phyloP scores from a whole-genome alignment of 2,329 filamentous ascomycete species.

The Fusarium pseudonygamai region DNA sequence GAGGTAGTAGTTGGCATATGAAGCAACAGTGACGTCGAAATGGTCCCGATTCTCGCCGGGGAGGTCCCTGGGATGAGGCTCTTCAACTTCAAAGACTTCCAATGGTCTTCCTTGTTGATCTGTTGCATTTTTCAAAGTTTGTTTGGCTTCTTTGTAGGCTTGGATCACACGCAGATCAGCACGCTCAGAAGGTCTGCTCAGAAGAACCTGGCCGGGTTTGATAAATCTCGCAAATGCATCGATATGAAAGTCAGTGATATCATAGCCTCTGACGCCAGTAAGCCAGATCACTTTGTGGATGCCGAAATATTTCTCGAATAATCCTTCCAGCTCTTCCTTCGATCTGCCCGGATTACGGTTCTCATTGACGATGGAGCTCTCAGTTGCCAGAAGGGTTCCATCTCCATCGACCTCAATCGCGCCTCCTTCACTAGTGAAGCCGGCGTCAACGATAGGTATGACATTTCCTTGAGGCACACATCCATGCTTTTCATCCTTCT shows the following conservation, averaged over 20 bases:
- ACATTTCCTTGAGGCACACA: neutral
- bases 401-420: slow-evolving; percentile 44
- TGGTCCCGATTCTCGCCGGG: neutral
- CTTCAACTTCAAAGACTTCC: slow-evolving; percentile 37
- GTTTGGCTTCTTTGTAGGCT: slow-evolving; percentile 39
- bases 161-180: slow-evolving; percentile 1
- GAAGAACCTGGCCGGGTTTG: slow-evolving; percentile 33
- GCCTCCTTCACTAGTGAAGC: slow-evolving; percentile 37
- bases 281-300: slow-evolving; percentile 44
- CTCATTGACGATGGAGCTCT: slow-evolving; percentile 44
- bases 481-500: neutral
- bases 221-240: slow-evolving; percentile 44
- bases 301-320: slow-evolving; percentile 35
- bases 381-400: slow-evolving; percentile 42
- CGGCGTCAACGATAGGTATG: slow-evolving; percentile 1
- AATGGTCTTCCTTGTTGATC: slow-evolving; percentile 38
- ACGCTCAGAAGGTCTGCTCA: slow-evolving; percentile 32
- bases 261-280: slow-evolving; percentile 32
- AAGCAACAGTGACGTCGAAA: slow-evolving; percentile 9
- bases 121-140: slow-evolving; percentile 19
- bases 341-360: slow-evolving; percentile 41
- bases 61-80: slow-evolving; percentile 30
- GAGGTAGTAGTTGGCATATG: slow-evolving; percentile 42
- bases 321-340: slow-evolving; percentile 35
- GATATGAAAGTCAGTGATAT: slow-evolving; percentile 44